Evolutionary conservation across 257 asterid genomes (phyloP).

Genomic region (Gentiana straminea): DNA sequence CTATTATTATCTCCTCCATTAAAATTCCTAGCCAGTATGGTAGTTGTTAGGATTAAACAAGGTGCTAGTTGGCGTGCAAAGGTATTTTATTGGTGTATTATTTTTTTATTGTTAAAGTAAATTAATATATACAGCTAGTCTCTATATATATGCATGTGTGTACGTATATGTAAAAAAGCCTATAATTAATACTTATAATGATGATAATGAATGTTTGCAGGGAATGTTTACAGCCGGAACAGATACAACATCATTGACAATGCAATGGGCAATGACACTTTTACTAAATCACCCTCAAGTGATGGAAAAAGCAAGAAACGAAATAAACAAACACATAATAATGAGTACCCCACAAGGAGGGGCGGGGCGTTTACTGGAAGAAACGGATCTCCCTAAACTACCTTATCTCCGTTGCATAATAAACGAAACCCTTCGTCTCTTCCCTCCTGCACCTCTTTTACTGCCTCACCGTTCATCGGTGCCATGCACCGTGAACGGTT

Average conservation of each 20-base stretch:
- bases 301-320: conserved; percentile 42
- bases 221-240: conserved; percentile 9
- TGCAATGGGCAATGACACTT: conserved; percentile 59
- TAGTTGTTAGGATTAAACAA: no score
- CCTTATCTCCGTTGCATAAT: conserved; percentile 40
- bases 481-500: conserved; percentile 38
- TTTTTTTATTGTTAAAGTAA: no score
- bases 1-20: no score
- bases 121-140: no score
- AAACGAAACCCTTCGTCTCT: conserved; percentile 36
- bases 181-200: no score
- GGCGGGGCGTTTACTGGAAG: conserved; percentile 25
- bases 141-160: no score
- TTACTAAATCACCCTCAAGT: conserved; percentile 46
- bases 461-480: conserved; percentile 48
- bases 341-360: conserved; percentile 18
- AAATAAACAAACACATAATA: conserved; percentile 19
- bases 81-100: no score
- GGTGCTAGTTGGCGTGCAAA: no score
- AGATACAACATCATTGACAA: conserved; percentile 29
- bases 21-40: no score
- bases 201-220: background rate
- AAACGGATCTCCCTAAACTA: conserved; percentile 38
- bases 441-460: conserved; percentile 41
- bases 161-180: no score